These are phyloP conservation scores for Xylaria flabelliformis DNA, from an alignment of 495 filamentous ascomycete genomes.

Conservation along the genomic window DNA sequence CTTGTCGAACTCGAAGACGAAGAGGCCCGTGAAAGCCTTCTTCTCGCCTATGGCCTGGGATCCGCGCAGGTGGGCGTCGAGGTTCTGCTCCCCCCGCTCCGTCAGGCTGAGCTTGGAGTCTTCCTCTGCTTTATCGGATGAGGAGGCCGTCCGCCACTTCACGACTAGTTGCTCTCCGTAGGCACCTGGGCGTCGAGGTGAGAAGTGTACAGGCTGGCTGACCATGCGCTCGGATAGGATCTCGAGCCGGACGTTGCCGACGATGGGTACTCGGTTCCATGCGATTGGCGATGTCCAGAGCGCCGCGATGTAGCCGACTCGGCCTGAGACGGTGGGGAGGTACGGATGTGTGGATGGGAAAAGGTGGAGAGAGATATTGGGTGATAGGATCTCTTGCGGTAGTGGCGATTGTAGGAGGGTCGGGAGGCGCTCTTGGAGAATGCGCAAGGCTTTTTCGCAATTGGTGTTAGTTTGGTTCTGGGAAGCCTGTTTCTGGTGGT, in stretches of 20 bases:
- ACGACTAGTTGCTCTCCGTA: slow-evolving; percentile 82
- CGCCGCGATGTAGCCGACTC: slow-evolving; percentile 88
- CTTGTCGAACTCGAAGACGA: slow-evolving; percentile 94
- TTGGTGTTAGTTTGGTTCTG: slow-evolving; percentile 20
- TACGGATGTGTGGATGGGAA: slow-evolving; percentile 97
- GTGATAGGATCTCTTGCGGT: slow-evolving; percentile 85
- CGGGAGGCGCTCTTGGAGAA: slow-evolving; percentile 84
- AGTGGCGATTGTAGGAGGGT: slow-evolving; percentile 83
- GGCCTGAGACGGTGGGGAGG: slow-evolving; percentile 87
- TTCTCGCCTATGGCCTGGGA: slow-evolving; percentile 40
- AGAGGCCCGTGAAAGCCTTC: slow-evolving; percentile 79
- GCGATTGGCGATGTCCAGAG: slow-evolving; percentile 94
- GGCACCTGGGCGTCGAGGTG: slow-evolving; percentile 45
- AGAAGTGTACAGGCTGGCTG: slow-evolving; percentile 47
- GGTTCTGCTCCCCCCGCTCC: slow-evolving; percentile 37
- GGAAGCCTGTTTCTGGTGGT: not conserved
- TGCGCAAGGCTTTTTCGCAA: slow-evolving; percentile 70
- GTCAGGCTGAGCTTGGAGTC: slow-evolving; percentile 34
- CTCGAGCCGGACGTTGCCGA: slow-evolving; percentile 85
- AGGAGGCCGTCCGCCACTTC: slow-evolving; percentile 69
- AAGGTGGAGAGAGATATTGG: slow-evolving; percentile 88
- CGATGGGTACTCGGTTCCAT: slow-evolving; percentile 88
- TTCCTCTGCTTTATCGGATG: slow-evolving; percentile 34
- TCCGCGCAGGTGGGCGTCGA: slow-evolving; percentile 35
- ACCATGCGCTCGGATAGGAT: slow-evolving; percentile 90